Base-by-base conservation (phyloP, 2,329 filamentous ascomycete species). In the Scleromitrula shiraiana region DNA sequence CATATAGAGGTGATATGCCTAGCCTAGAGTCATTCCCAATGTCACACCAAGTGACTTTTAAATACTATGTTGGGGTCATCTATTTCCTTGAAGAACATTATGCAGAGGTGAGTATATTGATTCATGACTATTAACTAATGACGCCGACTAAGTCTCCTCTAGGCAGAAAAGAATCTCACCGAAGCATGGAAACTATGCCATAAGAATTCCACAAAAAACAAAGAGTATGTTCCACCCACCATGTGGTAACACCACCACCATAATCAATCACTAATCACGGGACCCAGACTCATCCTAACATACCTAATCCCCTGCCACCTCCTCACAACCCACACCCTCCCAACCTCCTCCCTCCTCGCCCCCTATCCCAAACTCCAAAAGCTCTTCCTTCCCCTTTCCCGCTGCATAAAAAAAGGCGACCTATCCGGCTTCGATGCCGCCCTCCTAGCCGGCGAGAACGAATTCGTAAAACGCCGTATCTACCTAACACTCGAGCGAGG, bases 51-150 rank as follows among this genome's bases (percentile, higher is more conserved):
- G 90, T 96, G 33, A 96, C 91, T 0, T 98, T 95, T 70, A 91
- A 89, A 63, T 98, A 96, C 68, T 97, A 96, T 64, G 80, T 90
- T 56, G 93, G 93, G 9, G 87, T 98, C 5, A 78, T 98, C n/a
- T 78, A 82, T 50, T 98, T 98, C 64, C 68, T 98, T 5, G 90
- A 97, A 53, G 94, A 98, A 64, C 88, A 96, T 62, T 98, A 98
- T 61, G 71, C 76, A 2, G 78, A 86, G 70, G 86, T 88, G 62
- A 36, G 68, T 52, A n/a, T 19, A 24, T 30, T n/a, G n/a, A n/a
- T n/a, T n/a, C n/a, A n/a, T n/a, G n/a, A n/a, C n/a, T n/a, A n/a
- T n/a, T n/a, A n/a, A n/a, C n/a, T n/a, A n/a, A n/a, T 5, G 14
- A 19, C 46, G 33, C 40, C 52, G 27, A 51, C 36, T 12, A 27